phyloP scores from a whole-genome alignment of 495 filamentous ascomycete genomes.

The Aspergillus sclerotiicarbonarius region DNA sequence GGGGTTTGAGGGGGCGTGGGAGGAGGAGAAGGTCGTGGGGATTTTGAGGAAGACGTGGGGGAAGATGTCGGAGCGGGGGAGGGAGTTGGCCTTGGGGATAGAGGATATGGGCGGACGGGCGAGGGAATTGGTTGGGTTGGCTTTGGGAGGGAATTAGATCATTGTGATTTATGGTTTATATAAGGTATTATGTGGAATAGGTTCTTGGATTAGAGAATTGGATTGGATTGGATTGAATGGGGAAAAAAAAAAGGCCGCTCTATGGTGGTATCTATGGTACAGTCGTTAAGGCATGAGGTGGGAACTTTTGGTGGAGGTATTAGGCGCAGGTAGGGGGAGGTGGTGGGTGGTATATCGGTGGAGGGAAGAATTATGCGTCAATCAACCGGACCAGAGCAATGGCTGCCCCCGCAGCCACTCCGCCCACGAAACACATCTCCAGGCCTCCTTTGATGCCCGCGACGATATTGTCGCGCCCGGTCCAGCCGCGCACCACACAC shows the following conservation, averaged over 20 bases:
- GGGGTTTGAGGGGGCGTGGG: constrained; percentile 61
- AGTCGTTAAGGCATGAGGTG: neutral
- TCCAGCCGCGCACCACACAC: constrained; percentile 46
- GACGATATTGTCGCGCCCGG: constrained; percentile 36
- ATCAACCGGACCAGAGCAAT: constrained; percentile 58
- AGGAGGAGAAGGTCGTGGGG: constrained; percentile 71
- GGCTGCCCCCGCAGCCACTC: constrained; percentile 62
- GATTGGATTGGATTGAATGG: neutral
- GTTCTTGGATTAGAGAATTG: constrained; percentile 17
- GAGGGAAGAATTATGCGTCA: constrained; percentile 20
- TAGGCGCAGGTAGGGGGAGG: neutral
- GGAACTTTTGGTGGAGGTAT: neutral
- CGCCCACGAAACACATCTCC: constrained; percentile 66
- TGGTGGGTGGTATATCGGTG: neutral
- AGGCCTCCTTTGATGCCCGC: constrained; percentile 49
- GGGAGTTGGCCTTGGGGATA: constrained; percentile 65
- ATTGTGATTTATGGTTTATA: no score
- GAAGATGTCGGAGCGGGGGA: constrained; percentile 72
- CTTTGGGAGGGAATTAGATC: constrained; percentile 46
- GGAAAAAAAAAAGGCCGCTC: neutral
- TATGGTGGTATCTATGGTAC: constrained; percentile 4
- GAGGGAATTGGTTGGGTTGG: constrained; percentile 59
- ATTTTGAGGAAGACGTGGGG: constrained; percentile 82
- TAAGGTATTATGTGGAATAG: no score
- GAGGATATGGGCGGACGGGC: constrained; percentile 60